These are phyloP conservation scores for Fusarium papillatum DNA, from an alignment of 2,329 filamentous ascomycete genomes.

Conservation along the genomic window DNA sequence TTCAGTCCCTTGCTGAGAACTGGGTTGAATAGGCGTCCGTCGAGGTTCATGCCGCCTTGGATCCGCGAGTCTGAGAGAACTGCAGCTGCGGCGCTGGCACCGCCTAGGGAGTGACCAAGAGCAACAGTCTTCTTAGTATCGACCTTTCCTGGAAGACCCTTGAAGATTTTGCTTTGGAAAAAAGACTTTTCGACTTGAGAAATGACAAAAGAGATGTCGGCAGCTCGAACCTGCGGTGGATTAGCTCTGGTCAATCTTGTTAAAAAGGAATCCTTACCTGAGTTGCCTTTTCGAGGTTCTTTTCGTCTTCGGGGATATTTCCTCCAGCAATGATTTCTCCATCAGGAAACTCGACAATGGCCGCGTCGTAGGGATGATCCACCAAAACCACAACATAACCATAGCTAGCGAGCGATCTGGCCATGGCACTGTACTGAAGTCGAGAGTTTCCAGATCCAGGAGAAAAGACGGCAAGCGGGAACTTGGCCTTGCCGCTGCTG, in stretches of 20 bases:
- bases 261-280: constrained; percentile 12
- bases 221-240: constrained; percentile 45
- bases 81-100: constrained; percentile 51
- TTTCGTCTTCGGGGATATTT: constrained; percentile 21
- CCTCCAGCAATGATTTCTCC: constrained; percentile 45
- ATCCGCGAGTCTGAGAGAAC: constrained; percentile 49
- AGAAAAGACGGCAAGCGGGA: constrained; percentile 53
- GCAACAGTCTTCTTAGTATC: constrained; percentile 48
- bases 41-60: constrained; percentile 54
- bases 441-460: constrained; percentile 59
- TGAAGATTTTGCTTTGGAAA: constrained; percentile 27
- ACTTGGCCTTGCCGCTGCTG: constrained; percentile 40
- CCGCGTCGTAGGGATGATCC: constrained; percentile 62
- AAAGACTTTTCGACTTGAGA: constrained; percentile 45
- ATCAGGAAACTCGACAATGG: constrained; percentile 61
- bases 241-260: rapidly evolving
- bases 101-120: constrained; percentile 57
- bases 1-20: constrained; percentile 44
- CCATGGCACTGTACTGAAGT: constrained; percentile 57
- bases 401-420: constrained; percentile 59
- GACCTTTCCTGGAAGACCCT: constrained; percentile 39
- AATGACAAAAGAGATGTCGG: constrained; percentile 55
- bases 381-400: constrained; percentile 61
- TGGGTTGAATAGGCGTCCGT: constrained; percentile 52
- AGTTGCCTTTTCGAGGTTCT: constrained; percentile 32